A percentile compares a stretch with the other conserved stretches of the same genome.
These are phyloP conservation scores for Pugionium cornutum DNA, from an alignment of 345 rosid species.

Conservation along the genomic window DNA sequence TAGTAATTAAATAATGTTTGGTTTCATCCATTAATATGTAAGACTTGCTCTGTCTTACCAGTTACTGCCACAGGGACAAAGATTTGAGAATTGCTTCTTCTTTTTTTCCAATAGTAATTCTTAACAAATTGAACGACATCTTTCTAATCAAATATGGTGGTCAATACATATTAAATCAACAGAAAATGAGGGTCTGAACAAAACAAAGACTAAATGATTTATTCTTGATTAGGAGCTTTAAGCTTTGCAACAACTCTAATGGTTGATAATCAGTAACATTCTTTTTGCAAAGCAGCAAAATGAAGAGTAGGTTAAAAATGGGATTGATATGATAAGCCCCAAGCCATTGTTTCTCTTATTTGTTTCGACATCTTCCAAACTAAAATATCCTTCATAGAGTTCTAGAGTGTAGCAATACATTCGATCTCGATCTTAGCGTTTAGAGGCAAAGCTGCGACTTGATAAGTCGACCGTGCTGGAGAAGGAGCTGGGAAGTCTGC, in stretches of 20 bases:
- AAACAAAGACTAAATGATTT: background rate
- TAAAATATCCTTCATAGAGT: background rate
- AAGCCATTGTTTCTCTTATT: slow-evolving; percentile 23
- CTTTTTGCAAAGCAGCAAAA: background rate
- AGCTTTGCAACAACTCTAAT: slow-evolving; percentile 30
- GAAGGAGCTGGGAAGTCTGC: slow-evolving; percentile 84
- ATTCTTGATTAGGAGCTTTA: slow-evolving; percentile 12
- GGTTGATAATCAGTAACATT: slow-evolving; percentile 26
- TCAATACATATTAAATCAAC: background rate
- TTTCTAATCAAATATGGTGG: background rate
- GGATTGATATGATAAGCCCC: slow-evolving; percentile 19
- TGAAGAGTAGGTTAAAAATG: slow-evolving; percentile 11
- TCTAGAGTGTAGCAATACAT: slow-evolving; percentile 76
- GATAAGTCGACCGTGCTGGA: slow-evolving; percentile 90
- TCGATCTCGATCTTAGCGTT: slow-evolving; percentile 90
- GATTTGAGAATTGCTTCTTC: too few species aligned
- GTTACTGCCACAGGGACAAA: too few species aligned
- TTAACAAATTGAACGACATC: too few species aligned
- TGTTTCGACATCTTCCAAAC: slow-evolving; percentile 13
- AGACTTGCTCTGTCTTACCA: too few species aligned
- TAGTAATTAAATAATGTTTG: too few species aligned
- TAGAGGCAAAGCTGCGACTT: slow-evolving; percentile 91
- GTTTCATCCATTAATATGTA: too few species aligned
- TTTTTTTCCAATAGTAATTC: too few species aligned
- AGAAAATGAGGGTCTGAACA: background rate